A percentile compares a stretch with the other conserved stretches of the same genome.
phyloP scores from a whole-genome alignment of 139 green algal species.

The Bryopsis sp. region DNA sequence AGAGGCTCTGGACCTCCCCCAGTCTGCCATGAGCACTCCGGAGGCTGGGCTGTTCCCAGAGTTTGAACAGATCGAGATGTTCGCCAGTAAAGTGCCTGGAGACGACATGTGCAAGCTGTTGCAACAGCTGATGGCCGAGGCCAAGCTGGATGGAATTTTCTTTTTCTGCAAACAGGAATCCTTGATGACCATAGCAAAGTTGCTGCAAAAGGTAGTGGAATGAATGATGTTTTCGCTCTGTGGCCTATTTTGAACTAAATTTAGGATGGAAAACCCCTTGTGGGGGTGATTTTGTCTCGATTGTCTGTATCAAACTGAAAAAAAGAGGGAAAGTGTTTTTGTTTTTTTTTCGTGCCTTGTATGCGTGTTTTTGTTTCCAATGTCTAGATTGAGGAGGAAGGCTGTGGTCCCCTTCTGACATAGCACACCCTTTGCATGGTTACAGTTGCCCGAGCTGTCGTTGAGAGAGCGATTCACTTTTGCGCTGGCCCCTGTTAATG shows the following conservation, averaged over 20 bases:
- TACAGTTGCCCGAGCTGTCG: too few relatives aligned
- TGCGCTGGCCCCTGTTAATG: not conserved
- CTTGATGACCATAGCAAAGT: not conserved
- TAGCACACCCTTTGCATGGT: too few relatives aligned
- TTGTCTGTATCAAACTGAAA: too few relatives aligned
- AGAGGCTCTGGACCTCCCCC: not conserved
- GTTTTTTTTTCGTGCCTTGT: too few relatives aligned
- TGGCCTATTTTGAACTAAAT: too few relatives aligned
- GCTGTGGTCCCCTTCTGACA: too few relatives aligned
- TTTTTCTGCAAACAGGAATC: constrained; percentile 18
- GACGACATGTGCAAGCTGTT: constrained; percentile 5
- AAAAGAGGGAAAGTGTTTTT: too few relatives aligned
- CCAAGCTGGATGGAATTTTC: constrained; percentile 16
- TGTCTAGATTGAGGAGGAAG: too few relatives aligned
- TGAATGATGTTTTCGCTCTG: too few relatives aligned
- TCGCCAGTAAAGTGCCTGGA: constrained; percentile 16
- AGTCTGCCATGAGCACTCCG: not conserved
- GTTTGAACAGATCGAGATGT: constrained; percentile 39
- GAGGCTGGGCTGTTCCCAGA: constrained; percentile 24
- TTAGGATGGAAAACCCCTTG: too few relatives aligned
- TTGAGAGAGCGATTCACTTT: not conserved
- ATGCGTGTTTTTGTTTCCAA: too few relatives aligned
- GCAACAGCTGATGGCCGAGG: constrained; percentile 4
- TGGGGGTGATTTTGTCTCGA: too few relatives aligned
- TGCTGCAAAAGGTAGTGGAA: not conserved